These are phyloP conservation scores for Aristolochia contorta DNA, from an alignment of 164 flowering plant genomes.

Conservation along the genomic window DNA sequence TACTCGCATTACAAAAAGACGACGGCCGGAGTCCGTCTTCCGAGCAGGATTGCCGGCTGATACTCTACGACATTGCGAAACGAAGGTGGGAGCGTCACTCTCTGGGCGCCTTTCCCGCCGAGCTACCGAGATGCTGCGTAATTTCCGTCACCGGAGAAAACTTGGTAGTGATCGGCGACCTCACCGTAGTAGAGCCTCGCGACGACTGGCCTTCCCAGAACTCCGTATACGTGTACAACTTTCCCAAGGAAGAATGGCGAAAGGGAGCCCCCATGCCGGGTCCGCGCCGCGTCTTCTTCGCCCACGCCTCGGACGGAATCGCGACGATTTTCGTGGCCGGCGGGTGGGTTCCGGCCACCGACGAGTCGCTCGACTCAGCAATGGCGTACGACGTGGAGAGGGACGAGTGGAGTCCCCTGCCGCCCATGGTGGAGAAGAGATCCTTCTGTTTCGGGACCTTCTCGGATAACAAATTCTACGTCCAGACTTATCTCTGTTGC, in stretches of 20 bases:
- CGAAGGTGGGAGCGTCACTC: not conserved
- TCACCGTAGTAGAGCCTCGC: not conserved
- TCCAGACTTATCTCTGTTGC: not conserved
- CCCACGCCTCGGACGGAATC: not conserved
- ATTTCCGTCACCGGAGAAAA: not conserved
- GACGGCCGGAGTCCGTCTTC: no score
- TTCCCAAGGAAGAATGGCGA: not conserved
- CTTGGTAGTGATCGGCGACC: not conserved
- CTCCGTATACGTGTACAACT: not conserved
- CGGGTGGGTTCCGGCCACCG: not conserved
- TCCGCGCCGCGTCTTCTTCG: not conserved
- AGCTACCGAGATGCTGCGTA: not conserved
- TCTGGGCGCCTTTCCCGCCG: not conserved
- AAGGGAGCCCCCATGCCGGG: conserved; percentile 1
- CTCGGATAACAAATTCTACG: not conserved
- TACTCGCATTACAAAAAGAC: not conserved
- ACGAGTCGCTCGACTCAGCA: not conserved
- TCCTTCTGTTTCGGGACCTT: not conserved
- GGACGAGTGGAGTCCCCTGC: not conserved
- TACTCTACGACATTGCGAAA: not conserved
- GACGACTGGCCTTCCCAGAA: not conserved
- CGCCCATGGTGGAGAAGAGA: not conserved
- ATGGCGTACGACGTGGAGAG: not conserved
- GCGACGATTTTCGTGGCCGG: not conserved
- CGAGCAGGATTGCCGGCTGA: not conserved